Percentiles rank a stretch among this genome's conserved stretches.
Conservation (phyloP, 345 rosid species). For the Camelina sativa region DNA sequence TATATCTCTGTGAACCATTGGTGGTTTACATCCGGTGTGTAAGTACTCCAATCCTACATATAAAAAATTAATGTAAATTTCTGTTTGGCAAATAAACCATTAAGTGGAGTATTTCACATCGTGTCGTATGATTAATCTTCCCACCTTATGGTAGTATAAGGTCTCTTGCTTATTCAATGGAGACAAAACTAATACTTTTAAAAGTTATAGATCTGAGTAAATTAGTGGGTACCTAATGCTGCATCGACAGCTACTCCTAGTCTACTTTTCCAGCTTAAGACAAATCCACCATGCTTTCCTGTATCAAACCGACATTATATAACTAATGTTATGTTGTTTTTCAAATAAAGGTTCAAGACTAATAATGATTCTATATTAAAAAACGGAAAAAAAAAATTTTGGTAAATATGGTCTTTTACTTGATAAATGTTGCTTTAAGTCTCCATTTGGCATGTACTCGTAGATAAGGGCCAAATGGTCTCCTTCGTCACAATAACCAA, state of each 20-base stretch:
- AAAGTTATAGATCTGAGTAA: not conserved
- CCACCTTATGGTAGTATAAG: not conserved
- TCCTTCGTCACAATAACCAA: not conserved
- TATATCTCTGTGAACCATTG: constrained; percentile 1
- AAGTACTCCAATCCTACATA: not conserved
- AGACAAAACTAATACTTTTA: not conserved
- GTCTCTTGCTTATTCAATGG: not conserved
- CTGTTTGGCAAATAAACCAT: not conserved
- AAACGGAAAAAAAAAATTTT: no score
- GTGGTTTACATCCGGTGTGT: constrained; percentile 1
- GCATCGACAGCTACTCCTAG: constrained; percentile 14
- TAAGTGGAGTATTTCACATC: not conserved
- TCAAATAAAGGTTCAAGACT: no score
- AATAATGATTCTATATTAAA: no score
- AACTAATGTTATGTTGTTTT: no score
- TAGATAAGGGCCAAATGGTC: constrained; percentile 17
- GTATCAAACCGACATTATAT: not conserved
- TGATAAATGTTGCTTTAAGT: not conserved
- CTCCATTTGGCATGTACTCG: no score
- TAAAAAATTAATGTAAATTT: not conserved
- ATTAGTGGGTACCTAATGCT: not conserved
- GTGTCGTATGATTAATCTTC: not conserved
- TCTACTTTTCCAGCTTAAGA: constrained; percentile 25
- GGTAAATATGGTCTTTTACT: not conserved
- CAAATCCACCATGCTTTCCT: constrained; percentile 16